phyloP scores from a whole-genome alignment of 257 asterid genomes.

The Lycium ferocissimum region DNA sequence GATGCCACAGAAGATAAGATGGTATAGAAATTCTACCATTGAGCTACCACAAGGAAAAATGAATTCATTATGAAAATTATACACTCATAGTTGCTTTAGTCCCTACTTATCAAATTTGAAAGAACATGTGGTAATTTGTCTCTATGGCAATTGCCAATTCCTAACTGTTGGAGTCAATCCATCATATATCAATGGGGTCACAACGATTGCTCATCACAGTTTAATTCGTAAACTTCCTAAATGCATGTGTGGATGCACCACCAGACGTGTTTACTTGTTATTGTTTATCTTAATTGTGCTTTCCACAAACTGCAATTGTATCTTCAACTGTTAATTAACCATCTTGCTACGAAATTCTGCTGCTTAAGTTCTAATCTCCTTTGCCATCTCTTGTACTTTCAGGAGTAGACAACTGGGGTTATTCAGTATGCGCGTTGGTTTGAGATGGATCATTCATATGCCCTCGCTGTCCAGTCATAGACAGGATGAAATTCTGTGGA shows the following conservation, averaged over 20 bases:
- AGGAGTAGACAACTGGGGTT: neutral
- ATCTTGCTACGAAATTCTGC: neutral
- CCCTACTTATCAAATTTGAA: too few relatives aligned
- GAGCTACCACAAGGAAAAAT: too few relatives aligned
- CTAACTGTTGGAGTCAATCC: too few relatives aligned
- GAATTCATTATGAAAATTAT: too few relatives aligned
- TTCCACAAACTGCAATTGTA: neutral
- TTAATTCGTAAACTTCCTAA: neutral
- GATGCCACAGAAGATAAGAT: slow-evolving; percentile 50
- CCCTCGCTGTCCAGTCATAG: neutral
- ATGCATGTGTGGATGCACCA: neutral
- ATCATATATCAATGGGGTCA: too few relatives aligned
- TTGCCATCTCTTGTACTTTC: neutral
- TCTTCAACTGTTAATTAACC: neutral
- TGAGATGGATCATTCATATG: neutral
- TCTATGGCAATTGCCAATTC: too few relatives aligned
- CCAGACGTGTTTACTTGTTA: neutral
- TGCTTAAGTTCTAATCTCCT: too few relatives aligned
- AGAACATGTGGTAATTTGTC: too few relatives aligned
- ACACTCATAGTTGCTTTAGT: too few relatives aligned
- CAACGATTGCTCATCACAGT: too few relatives aligned
- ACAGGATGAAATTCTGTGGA: neutral
- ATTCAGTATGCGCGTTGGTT: neutral
- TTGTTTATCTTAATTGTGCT: neutral
- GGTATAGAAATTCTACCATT: too few relatives aligned